phyloP scores from a whole-genome alignment of 179 eudicot species.

The Patellifolia procumbens region DNA sequence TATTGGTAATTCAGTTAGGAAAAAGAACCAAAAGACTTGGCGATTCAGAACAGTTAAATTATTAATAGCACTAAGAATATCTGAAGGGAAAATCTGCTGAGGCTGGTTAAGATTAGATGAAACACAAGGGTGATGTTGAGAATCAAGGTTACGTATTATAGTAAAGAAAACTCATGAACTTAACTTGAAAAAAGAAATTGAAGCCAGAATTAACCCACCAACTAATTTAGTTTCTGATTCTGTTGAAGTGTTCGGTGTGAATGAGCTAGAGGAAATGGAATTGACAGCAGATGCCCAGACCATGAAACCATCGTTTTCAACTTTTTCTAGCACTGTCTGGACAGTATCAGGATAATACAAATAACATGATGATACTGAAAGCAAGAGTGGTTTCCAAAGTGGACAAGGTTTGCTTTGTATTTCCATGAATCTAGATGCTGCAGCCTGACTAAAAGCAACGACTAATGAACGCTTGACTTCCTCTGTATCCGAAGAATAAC shows the following conservation, averaged over 20 bases:
- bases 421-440: conserved; percentile 52
- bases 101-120: neutral
- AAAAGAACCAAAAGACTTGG: neutral
- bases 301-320: conserved; percentile 54
- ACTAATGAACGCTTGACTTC: conserved; percentile 57
- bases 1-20: no score
- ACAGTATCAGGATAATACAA: conserved; percentile 60
- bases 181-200: no score
- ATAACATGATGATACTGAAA: conserved; percentile 68
- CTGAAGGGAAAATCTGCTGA: neutral
- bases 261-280: conserved; percentile 43
- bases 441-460: conserved; percentile 53
- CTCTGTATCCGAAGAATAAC: conserved; percentile 48
- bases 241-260: conserved; percentile 39
- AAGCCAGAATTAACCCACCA: conserved; percentile 40
- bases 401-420: conserved; percentile 47
- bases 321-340: conserved; percentile 50
- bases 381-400: conserved; percentile 65
- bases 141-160: neutral
- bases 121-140: neutral
- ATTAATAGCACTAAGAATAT: neutral
- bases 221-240: conserved; percentile 66
- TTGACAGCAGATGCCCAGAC: conserved; percentile 53
- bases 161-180: no score
- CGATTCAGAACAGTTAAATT: neutral